Percentiles rank a stretch among this genome's conserved stretches.
Conservation (phyloP, 257 asterid species). For the Gynochthodes officinalis region DNA sequence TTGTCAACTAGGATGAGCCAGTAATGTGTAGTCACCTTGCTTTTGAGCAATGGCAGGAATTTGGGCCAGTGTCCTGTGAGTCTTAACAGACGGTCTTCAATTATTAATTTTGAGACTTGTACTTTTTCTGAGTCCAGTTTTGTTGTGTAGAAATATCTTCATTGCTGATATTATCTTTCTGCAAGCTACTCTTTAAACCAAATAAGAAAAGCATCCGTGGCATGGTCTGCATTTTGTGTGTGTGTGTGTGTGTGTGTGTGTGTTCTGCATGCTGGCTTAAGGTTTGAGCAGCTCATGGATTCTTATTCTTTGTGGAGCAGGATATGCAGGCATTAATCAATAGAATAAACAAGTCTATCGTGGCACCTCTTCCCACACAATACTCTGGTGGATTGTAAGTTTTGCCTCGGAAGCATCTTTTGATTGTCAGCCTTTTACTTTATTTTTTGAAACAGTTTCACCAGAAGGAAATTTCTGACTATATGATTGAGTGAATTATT, state of each 20-base stretch:
- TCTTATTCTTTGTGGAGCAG: conserved; percentile 39
- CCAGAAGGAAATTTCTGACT: neutral
- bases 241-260: too few relatives aligned
- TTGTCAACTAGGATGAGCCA: neutral
- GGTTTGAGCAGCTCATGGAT: conserved; percentile 14
- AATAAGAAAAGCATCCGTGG: neutral
- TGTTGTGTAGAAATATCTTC: neutral
- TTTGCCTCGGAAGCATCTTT: conserved; percentile 8
- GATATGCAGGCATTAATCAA: conserved; percentile 94
- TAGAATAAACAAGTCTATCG: conserved; percentile 83
- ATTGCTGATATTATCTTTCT: neutral
- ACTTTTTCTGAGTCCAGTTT: neutral
- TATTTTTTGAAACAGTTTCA: neutral
- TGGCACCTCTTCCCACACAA: conserved; percentile 74
- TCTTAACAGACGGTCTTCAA: neutral
- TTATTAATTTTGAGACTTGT: too few relatives aligned
- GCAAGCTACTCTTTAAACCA: neutral
- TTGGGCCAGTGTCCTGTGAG: neutral
- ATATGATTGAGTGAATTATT: neutral
- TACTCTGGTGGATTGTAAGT: conserved; percentile 87
- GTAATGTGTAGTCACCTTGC: neutral
- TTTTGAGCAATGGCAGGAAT: neutral
- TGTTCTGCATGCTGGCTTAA: conserved; percentile 9
- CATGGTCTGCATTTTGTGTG: neutral
- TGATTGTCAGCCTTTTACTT: conserved; percentile 6